Evolutionary conservation across 768 basidiomycete genomes (phyloP), one percentile per base, ranked within the genome.

Genomic region (Mycena haematopus): DNA sequence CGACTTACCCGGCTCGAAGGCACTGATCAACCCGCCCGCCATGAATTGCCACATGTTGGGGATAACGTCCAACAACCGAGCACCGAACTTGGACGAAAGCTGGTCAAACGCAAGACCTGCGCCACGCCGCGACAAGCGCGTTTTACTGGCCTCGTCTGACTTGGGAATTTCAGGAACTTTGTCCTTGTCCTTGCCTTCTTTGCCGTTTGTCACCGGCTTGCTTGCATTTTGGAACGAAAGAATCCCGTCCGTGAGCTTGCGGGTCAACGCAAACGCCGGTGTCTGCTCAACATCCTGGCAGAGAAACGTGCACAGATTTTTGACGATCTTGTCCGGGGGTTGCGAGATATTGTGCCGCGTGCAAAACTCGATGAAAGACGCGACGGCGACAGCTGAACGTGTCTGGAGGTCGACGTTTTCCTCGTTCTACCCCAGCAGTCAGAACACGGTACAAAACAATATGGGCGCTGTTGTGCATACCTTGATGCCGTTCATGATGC

Each of bases 401-500:
- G 79, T 86, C 74, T 99, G 97, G 6, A 99, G 82, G 69, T 95
- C 89, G 33, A 86, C 63, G 66, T 96, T 97, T 65, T 93, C 92
- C 73, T 99, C 97, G 65, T 85, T 90, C 92, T 94, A 66, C 4
- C 31, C 24, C 7, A 33, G 60, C 60, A 24, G 58, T 65, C 69
- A 63, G 47, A 17, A 38, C 24, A 50, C 35, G 25, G 10, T 2
- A 6, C 19, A 29, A 11, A 21, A 19, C 0, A 21, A 2, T 10
- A 42, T 3, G 4, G 11, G 1, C 3, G 6, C 8, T 2, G 1
- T 11, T 5, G 17, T 42, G 60, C 84, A 45, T 55, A 93, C 96
- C 86, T 97, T 99, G 80, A 99, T 90, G 24, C 95, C 93, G 60
- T 95, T 96, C 92, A 98, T 99, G 58, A 99, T 89, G 24, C 93